phyloP scores from a whole-genome alignment of 2,329 filamentous ascomycete species.

The Diaporthe humulicola region DNA sequence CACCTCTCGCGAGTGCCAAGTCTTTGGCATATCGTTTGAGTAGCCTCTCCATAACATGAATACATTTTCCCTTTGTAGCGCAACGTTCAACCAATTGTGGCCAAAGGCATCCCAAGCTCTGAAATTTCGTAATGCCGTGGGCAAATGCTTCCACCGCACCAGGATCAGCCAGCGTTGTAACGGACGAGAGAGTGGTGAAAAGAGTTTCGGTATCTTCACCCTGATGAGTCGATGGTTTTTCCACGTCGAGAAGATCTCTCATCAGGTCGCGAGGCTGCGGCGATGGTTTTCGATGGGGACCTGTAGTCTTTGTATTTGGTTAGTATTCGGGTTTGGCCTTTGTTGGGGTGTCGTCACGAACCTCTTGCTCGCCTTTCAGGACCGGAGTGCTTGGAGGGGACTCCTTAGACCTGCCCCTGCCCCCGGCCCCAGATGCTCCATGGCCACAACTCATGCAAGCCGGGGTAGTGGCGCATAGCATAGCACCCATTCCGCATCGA shows the following conservation, averaged over 20 bases:
- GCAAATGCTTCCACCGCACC: slow-evolving; percentile 2
- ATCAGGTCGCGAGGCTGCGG: background rate
- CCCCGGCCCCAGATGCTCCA: too few species aligned
- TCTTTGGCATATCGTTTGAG: slow-evolving; percentile 25
- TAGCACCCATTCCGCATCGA: background rate
- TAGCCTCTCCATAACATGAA: background rate
- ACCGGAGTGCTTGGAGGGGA: too few species aligned
- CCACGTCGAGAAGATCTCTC: background rate
- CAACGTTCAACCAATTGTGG: slow-evolving; percentile 1
- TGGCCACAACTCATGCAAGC: too few species aligned
- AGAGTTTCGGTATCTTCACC: background rate
- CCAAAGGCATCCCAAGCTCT: slow-evolving; percentile 23
- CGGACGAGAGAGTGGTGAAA: background rate
- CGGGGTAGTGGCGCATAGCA: background rate
- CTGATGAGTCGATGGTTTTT: background rate
- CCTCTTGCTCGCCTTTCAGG: too few species aligned
- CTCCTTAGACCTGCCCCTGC: too few species aligned
- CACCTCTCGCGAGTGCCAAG: background rate
- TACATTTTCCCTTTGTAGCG: background rate
- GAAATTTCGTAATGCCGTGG: background rate
- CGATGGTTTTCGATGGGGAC: background rate
- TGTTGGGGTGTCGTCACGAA: background rate
- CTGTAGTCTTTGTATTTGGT: background rate
- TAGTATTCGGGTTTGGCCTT: too few species aligned
- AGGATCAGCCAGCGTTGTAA: background rate